phyloP scores from a whole-genome alignment of 768 basidiomycete genomes.

The Lentinula raphanica region DNA sequence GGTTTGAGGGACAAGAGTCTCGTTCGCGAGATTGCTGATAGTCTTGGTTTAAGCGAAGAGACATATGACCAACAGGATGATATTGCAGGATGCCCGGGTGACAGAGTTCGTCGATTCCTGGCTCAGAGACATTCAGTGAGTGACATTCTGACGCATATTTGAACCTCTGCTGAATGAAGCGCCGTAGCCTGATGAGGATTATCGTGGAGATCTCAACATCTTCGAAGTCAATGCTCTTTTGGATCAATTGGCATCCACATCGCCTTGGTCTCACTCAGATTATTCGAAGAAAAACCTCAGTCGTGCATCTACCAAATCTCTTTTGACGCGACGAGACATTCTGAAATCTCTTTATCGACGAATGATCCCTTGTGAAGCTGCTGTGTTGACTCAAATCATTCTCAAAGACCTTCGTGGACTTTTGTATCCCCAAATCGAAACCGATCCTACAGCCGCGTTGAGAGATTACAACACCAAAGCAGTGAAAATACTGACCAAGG shows the following conservation, averaged over 20 bases:
- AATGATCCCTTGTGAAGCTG: slow-evolving; percentile 58
- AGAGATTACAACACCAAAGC: slow-evolving; percentile 52
- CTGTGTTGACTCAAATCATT: slow-evolving; percentile 80
- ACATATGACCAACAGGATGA: slow-evolving; percentile 27
- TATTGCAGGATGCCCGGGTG: slow-evolving; percentile 64
- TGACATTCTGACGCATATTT: neutral
- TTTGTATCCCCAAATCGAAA: slow-evolving; percentile 58
- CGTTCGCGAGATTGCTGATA: slow-evolving; percentile 43
- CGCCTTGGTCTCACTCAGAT: slow-evolving; percentile 50
- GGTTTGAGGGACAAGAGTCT: slow-evolving; percentile 67
- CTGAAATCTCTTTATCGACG: slow-evolving; percentile 44
- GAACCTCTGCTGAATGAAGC: slow-evolving; percentile 14
- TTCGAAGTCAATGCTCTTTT: slow-evolving; percentile 60
- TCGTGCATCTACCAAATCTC: slow-evolving; percentile 15
- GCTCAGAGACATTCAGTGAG: slow-evolving; percentile 35
- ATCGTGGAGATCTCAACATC: slow-evolving; percentile 34
- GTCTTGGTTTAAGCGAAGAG: slow-evolving; percentile 33
- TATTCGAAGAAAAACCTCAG: slow-evolving; percentile 33
- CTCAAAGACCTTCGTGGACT: slow-evolving; percentile 82
- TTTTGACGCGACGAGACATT: neutral
- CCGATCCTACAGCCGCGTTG: slow-evolving; percentile 46
- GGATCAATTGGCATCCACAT: slow-evolving; percentile 68
- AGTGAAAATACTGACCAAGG: slow-evolving; percentile 48
- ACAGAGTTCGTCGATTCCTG: slow-evolving; percentile 49
- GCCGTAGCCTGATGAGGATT: slow-evolving; percentile 16